Evolutionary conservation across 2,329 filamentous ascomycete genomes (phyloP).

Genomic region (Colletotrichum gloeosporioides): DNA sequence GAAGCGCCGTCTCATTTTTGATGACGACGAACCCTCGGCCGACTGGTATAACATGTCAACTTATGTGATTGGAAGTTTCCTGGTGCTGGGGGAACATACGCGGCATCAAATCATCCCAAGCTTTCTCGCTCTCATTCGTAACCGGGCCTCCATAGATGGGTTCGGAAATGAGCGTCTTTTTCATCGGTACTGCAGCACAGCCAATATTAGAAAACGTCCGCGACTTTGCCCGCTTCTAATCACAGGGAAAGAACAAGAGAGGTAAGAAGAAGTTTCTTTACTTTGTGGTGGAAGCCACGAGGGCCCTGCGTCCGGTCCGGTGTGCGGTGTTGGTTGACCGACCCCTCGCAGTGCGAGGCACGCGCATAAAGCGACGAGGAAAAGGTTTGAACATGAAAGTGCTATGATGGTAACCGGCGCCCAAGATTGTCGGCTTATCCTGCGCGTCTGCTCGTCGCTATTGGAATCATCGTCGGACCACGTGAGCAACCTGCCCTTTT

Average conservation of each 20-base stretch:
- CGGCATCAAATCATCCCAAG: background rate
- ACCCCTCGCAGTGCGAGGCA: background rate
- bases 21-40: background rate
- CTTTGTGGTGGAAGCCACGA: background rate
- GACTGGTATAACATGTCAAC: background rate
- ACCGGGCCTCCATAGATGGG: background rate
- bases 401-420: background rate
- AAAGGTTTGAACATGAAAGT: background rate
- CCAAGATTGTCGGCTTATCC: background rate
- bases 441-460: background rate
- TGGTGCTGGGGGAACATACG: background rate
- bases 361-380: background rate
- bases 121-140: background rate
- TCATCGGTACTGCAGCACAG: background rate
- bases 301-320: background rate
- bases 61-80: fast-evolving
- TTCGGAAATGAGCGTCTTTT: background rate
- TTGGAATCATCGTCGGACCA: background rate
- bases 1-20: background rate
- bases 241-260: background rate
- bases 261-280: background rate
- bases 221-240: background rate
- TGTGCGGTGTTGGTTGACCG: background rate
- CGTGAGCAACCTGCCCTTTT: background rate
- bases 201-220: background rate